Percentiles rank a stretch among this genome's conserved stretches.
Evolutionary conservation across 2,329 filamentous ascomycete species (phyloP).

Genomic region (Daldinia sp.): DNA sequence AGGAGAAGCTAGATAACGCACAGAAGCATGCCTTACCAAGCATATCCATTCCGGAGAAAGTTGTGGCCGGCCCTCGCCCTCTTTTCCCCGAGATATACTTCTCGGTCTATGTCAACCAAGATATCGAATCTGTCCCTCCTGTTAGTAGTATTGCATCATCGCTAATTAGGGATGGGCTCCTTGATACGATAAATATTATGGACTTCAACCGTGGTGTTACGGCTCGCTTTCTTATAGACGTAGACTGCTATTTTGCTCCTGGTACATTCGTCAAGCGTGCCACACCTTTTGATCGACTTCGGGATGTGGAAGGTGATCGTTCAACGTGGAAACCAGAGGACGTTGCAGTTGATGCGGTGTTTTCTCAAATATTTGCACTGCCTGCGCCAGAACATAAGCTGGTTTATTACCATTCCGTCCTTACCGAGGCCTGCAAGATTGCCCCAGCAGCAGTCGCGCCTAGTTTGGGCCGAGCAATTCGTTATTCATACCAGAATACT

Average conservation of each 20-base stretch:
- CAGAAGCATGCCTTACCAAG: constrained; percentile 81
- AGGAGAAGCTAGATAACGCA: constrained; percentile 64
- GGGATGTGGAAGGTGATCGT: constrained; percentile 69
- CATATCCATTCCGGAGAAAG: constrained; percentile 77
- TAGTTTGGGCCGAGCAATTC: constrained; percentile 89
- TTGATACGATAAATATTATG: constrained; percentile 93
- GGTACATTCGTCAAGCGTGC: constrained; percentile 93
- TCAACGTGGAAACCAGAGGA: constrained; percentile 98
- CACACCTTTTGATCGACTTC: constrained; percentile 88
- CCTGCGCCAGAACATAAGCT: constrained; percentile 90
- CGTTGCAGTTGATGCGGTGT: constrained; percentile 95
- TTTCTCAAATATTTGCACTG: constrained; percentile 91
- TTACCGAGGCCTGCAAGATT: constrained; percentile 95
- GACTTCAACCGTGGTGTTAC: constrained; percentile 90
- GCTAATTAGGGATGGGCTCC: constrained; percentile 82
- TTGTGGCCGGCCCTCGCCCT: constrained; percentile 76
- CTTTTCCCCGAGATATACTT: constrained; percentile 94
- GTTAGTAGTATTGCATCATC: constrained; percentile 79
- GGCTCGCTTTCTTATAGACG: constrained; percentile 88
- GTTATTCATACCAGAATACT: constrained; percentile 85
- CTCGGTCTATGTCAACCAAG: constrained; percentile 88
- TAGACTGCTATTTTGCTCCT: constrained; percentile 92
- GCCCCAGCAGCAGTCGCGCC: constrained; percentile 96
- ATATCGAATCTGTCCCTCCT: constrained; percentile 86
- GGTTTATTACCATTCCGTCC: constrained; percentile 94